Conservation (phyloP, 257 asterid genomes). For the Solanum appendiculatum region DNA sequence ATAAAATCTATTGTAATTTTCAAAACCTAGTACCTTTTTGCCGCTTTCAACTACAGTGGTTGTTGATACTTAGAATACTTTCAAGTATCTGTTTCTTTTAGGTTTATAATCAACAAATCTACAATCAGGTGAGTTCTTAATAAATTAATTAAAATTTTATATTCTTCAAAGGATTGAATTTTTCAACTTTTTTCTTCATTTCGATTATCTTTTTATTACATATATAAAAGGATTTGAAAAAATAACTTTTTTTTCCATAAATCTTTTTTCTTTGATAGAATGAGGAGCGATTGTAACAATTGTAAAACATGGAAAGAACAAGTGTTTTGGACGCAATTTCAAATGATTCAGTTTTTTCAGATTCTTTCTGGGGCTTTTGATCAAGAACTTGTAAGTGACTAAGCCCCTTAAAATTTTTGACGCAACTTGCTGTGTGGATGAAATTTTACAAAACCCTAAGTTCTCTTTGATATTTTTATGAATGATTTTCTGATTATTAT, state of each 20-base stretch:
- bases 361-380: neutral
- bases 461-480: neutral
- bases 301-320: constrained; percentile 27
- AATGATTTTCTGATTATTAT: no score
- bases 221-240: no score
- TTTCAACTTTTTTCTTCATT: neutral
- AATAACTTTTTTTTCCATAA: no score
- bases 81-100: no score
- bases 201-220: no score
- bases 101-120: neutral
- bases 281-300: constrained; percentile 16
- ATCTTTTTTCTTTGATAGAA: neutral
- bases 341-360: constrained; percentile 27
- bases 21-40: neutral
- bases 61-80: neutral
- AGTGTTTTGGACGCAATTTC: constrained; percentile 25
- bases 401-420: no score
- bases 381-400: neutral
- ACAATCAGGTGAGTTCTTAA: neutral
- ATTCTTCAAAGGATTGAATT: neutral
- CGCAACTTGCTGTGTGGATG: no score
- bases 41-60: no score
- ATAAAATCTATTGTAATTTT: neutral
- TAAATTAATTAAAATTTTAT: neutral
- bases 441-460: no score